A percentile compares a stretch with the other conserved stretches of the same genome.
These are phyloP conservation scores for Penicillium malachiteum DNA, from an alignment of 495 filamentous ascomycete species.

Conservation along the genomic window DNA sequence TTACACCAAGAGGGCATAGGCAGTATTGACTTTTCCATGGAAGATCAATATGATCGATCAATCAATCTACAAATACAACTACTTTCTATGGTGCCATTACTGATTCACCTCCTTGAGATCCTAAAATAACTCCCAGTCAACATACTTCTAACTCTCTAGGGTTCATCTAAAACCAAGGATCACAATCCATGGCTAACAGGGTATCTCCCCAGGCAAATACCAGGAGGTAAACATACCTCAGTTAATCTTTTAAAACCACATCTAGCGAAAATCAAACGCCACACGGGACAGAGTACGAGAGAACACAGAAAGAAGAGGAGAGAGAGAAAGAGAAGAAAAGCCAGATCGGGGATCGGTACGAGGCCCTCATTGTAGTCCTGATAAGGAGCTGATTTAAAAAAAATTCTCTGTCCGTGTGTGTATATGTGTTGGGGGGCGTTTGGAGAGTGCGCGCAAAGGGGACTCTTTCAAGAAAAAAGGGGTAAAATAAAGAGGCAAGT, in stretches of 20 bases:
- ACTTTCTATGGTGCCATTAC: no score
- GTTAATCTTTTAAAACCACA: slow-evolving; percentile 22
- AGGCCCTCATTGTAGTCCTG: slow-evolving; percentile 31
- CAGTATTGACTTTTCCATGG: no score
- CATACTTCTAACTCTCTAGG: background rate
- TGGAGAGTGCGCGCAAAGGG: slow-evolving; percentile 35
- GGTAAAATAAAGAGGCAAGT: slow-evolving; percentile 33
- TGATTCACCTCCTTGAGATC: no score
- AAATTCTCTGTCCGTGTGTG: slow-evolving; percentile 31
- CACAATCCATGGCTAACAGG: background rate
- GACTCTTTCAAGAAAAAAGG: slow-evolving; percentile 24
- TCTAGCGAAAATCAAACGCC: slow-evolving; percentile 29
- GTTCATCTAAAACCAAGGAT: background rate
- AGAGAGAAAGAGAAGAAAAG: slow-evolving; percentile 12
- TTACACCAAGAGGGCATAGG: no score
- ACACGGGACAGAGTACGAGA: slow-evolving; percentile 24
- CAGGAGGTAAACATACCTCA: slow-evolving; percentile 7
- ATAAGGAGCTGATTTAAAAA: slow-evolving; percentile 35
- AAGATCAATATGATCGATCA: no score
- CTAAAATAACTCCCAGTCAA: no score
- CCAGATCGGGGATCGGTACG: slow-evolving; percentile 23
- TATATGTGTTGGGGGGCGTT: slow-evolving; percentile 21
- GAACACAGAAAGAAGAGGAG: slow-evolving; percentile 10
- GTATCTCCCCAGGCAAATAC: background rate
- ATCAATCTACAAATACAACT: no score